These are phyloP conservation scores for Batrachochytrium dendrobatidis DNA, from an alignment of 371 early-diverging fungal species.

Conservation along the genomic window DNA sequence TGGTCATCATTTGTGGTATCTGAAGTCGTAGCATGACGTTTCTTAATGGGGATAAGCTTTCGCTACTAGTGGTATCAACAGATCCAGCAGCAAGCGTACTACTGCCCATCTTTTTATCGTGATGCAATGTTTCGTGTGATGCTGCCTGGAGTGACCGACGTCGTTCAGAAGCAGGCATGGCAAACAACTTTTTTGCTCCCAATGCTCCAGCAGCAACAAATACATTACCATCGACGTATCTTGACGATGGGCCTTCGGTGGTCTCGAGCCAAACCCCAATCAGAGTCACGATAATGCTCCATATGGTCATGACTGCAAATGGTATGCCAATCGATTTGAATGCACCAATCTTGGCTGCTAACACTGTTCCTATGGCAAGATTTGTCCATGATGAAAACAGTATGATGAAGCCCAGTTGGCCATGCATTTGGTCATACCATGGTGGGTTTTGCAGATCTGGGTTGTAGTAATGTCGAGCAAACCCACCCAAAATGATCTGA, in stretches of 20 bases:
- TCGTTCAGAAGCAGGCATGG: slow-evolving; percentile 3
- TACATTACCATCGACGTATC: slow-evolving; percentile 3
- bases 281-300: background rate
- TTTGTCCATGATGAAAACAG: no score
- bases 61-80: no score
- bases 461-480: background rate
- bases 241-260: background rate
- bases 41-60: background rate
- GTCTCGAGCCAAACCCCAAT: background rate
- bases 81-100: no score
- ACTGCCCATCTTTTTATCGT: background rate
- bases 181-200: slow-evolving; percentile 3
- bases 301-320: no score
- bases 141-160: background rate
- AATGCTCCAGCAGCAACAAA: slow-evolving; percentile 3
- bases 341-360: no score
- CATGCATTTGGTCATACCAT: slow-evolving; percentile 1
- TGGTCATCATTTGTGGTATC: background rate
- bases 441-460: background rate
- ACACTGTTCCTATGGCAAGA: no score
- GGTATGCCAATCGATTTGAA: no score
- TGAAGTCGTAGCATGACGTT: background rate
- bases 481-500: background rate
- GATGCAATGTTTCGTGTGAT: background rate
- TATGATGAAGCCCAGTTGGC: background rate